Evolutionary conservation across 208 protist genomes (phyloP), one percentile per base, ranked within the genome.

Genomic region (Trichomonas vaginalis): DNA sequence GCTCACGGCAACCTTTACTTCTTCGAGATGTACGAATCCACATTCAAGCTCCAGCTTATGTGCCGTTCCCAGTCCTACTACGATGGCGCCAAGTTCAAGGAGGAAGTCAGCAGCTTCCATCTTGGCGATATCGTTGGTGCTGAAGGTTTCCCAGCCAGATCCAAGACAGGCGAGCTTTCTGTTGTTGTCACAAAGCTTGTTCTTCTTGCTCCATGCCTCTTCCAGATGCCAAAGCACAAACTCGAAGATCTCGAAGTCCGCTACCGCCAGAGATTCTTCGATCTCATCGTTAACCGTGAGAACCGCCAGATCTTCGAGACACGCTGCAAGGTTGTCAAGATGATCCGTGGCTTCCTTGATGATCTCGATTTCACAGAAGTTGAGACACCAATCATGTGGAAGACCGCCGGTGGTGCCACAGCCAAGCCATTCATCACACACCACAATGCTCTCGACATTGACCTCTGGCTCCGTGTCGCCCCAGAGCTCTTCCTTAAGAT

Each of bases 401-500:
- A 98, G 96, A 99, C 99, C 95, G 97, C 99, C 32, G 99, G 99
- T 96, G 99, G 99, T 96, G 99, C 99, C 0, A 98, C 98, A 12
- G 99, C 99, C 14, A 98, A 98, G 49, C 99, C 99, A 23, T 99
- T 99, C 97, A 97, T 99, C 56, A 99, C 99, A 23, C 97, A 99
- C 97, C 99, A 99, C 98, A 99, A 99, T 97, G 98, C 99, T 80
- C 98, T 99, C 35, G 98, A 99, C 96, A 97, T 99, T 96, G 97
- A 98, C 48, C 98, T 99, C 96, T 99, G 98, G 96, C 98, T 99
- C 97, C 97, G 99, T 83, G 99, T 99, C 96, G 99, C 99, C 32
- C 99, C 99, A 62, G 99, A 99, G 97, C 98, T 99, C 40, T 99
- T 99, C 97, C 97, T 99, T 45, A 99, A 99, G 97, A 98, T 98